Percentiles rank a stretch among this genome's conserved stretches.
Conservation (phyloP, 805 yeast genomes). For the Metschnikowia lochheadii region DNA sequence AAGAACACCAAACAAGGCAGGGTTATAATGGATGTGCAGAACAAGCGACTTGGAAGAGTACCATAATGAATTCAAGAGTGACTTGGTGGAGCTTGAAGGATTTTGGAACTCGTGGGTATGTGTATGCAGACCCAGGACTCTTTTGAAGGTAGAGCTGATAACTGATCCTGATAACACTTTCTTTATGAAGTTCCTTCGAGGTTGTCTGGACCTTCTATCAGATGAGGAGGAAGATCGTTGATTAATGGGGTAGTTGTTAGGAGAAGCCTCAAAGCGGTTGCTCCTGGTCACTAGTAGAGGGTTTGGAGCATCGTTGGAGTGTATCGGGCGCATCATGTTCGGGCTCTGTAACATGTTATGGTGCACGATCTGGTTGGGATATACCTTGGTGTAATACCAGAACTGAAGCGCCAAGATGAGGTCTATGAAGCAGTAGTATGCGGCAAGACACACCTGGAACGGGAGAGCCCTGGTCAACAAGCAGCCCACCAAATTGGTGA, state of each 20-base stretch:
- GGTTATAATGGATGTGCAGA: slow-evolving; percentile 2
- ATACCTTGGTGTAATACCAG: slow-evolving; percentile 19
- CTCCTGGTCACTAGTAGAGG: slow-evolving; percentile 12
- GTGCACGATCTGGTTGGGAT: slow-evolving; percentile 32
- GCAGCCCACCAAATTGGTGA: slow-evolving; percentile 63
- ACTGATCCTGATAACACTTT: slow-evolving; percentile 14
- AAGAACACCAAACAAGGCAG: slow-evolving; percentile 21
- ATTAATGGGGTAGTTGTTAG: slow-evolving; percentile 1
- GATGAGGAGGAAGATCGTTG: slow-evolving; percentile 11
- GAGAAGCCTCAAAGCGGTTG: slow-evolving; percentile 22
- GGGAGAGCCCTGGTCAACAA: slow-evolving; percentile 69
- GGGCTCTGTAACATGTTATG: slow-evolving; percentile 39
- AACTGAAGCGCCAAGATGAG: slow-evolving; percentile 16
- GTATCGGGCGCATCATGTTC: slow-evolving; percentile 26
- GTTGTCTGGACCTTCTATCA: slow-evolving; percentile 3
- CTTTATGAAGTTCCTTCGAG: slow-evolving; percentile 8
- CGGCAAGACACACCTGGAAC: slow-evolving; percentile 72
- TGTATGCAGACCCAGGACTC: slow-evolving; percentile 6
- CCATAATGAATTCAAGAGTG: background rate
- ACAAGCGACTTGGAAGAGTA: background rate
- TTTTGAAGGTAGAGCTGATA: slow-evolving; percentile 13
- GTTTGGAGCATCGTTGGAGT: slow-evolving; percentile 9
- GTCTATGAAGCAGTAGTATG: slow-evolving; percentile 54
- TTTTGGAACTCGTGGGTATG: background rate
- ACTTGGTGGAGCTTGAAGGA: background rate